phyloP scores from a whole-genome alignment of 495 filamentous ascomycete genomes.

The Xylaria sp. region DNA sequence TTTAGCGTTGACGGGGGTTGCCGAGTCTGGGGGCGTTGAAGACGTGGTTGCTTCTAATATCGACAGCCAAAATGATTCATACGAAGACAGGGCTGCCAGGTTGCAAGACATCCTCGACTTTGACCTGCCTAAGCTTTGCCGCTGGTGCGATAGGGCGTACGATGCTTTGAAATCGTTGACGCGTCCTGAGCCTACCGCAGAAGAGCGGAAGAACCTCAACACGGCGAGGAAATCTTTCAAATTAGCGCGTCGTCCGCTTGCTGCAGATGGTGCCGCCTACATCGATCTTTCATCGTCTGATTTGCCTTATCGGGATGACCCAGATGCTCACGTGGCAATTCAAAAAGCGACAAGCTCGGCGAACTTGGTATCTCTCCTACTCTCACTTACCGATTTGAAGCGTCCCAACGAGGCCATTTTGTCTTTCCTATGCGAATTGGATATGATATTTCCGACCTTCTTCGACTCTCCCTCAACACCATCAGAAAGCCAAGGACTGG shows the following conservation, averaged over 20 bases:
- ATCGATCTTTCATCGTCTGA: slow-evolving; percentile 27
- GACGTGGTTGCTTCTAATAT: slow-evolving; percentile 1
- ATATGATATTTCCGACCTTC: slow-evolving; percentile 29
- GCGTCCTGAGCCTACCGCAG: slow-evolving; percentile 16
- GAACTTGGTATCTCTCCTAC: slow-evolving; percentile 37
- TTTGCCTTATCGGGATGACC: slow-evolving; percentile 27
- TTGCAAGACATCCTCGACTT: slow-evolving; percentile 40
- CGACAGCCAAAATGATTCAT: slow-evolving; percentile 15
- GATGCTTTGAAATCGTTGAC: slow-evolving; percentile 27
- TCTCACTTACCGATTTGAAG: slow-evolving; percentile 28
- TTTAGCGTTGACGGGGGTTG: slow-evolving; percentile 15
- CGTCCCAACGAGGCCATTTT: slow-evolving; percentile 5
- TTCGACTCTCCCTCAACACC: slow-evolving; percentile 11
- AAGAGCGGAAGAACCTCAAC: slow-evolving; percentile 25
- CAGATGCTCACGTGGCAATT: slow-evolving; percentile 21
- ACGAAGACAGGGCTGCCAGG: slow-evolving; percentile 28
- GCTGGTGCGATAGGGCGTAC: slow-evolving; percentile 35
- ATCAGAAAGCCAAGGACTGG: slow-evolving; percentile 21
- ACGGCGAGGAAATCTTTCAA: slow-evolving; percentile 27
- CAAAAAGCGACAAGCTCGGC: slow-evolving; percentile 29
- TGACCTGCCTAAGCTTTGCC: slow-evolving; percentile 39
- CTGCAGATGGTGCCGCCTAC: slow-evolving; percentile 27
- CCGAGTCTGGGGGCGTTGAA: not conserved
- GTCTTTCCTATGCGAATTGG: slow-evolving; percentile 32
- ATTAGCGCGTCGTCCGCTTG: slow-evolving; percentile 30